Evolutionary conservation across 768 basidiomycete genomes (phyloP), one percentile per base, ranked within the genome.

Genomic region (Podaxis sp.): DNA sequence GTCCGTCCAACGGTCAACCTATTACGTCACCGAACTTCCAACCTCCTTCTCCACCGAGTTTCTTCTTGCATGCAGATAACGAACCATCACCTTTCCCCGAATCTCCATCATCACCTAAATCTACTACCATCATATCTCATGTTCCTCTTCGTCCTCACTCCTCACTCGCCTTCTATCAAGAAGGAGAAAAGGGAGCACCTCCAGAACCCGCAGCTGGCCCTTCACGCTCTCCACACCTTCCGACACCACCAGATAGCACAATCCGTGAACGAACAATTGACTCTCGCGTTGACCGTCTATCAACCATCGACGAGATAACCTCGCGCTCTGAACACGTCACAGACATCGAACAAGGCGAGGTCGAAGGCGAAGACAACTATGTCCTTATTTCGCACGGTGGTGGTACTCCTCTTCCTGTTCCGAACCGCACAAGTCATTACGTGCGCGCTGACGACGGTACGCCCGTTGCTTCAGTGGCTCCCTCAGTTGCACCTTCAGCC

Each of bases 31-130:
- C 54, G 37, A 49, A 38, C 37, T 62, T 56, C 37, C 46, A 66
- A 50, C 78, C 78, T 17, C 68, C 75, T 33, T 73, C 78, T 1
- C 78, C 78, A 13, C 78, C 78, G 15, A 79, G 77, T 59, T 73
- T 76, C 67, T 80, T 78, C 63, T 71, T 78, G 6, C 72, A 77
- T 44, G 70, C 67, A 8, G 70, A 68, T 22, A 72, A 74, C 1
- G 72, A 71, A 12, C 61, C 54, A 56, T 68, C 22, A 53, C 67
- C 38, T 71, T 76, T 41, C 73, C 78, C 7, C 68, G 71, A 58
- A 71, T 53, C 55, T 50, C n/a, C 69, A 63, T 36, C 59, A 65
- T 46, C 66, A 69, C 22, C 56, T 58, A 12, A 62, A 63, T 28
- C 69, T 68, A 33, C 38, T 12, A 11, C 50, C 5, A 26, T 56